Conservation (phyloP, 192 early-diverging fungal genomes). For the Piromyces finnis region DNA sequence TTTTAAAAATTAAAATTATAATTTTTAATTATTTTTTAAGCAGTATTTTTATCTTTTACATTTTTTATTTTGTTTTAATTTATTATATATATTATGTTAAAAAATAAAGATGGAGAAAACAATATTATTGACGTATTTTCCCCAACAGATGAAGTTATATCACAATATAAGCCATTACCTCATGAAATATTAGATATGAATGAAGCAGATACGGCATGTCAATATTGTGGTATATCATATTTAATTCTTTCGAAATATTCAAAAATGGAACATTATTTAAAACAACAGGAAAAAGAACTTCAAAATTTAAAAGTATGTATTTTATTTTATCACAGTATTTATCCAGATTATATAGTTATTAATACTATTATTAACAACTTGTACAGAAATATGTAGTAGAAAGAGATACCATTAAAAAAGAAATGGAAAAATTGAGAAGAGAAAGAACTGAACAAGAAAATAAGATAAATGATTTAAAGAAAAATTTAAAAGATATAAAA, state of each 20-base stretch:
- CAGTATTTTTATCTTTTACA: too few species aligned
- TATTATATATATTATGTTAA: background rate
- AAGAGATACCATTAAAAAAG: background rate
- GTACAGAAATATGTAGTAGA: background rate
- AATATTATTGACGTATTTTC: background rate
- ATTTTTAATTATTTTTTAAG: too few species aligned
- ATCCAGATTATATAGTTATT: too few species aligned
- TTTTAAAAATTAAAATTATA: too few species aligned
- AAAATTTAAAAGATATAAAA: background rate
- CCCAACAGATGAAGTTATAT: background rate
- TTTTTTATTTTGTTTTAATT: too few species aligned
- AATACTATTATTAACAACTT: too few species aligned
- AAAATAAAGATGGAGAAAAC: background rate
- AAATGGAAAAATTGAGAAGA: background rate
- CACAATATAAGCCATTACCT: conserved; percentile 14
- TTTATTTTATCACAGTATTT: too few species aligned
- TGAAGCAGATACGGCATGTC: conserved; percentile 26
- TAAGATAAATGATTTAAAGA: background rate
- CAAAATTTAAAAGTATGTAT: conserved; percentile 11
- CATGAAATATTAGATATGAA: conserved; percentile 21
- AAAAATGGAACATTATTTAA: conserved; percentile 16
- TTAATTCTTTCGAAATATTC: conserved; percentile 28
- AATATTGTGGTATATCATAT: conserved; percentile 39
- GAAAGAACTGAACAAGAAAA: background rate
- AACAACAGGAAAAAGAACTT: conserved; percentile 17